phyloP scores from a whole-genome alignment of 1,139 yeast species.

The Yamadazyma spencermartinsiae region DNA sequence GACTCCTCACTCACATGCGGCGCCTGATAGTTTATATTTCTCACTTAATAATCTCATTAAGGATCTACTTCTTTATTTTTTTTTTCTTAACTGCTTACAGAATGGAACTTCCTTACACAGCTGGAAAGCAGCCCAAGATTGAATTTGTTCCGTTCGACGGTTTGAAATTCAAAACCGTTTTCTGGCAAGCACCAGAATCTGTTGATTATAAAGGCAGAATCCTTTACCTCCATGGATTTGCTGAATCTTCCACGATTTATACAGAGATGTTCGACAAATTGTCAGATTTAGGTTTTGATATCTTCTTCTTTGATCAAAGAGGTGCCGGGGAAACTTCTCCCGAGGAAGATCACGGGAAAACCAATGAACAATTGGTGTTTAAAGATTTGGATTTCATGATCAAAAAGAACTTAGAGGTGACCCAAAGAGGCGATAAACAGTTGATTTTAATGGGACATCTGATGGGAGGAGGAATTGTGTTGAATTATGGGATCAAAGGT shows the following conservation, averaged over 20 bases:
- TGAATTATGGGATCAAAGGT: constrained; percentile 76
- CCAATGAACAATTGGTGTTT: constrained; percentile 64
- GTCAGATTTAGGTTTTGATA: constrained; percentile 64
- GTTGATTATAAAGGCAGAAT: constrained; percentile 52
- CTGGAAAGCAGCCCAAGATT: constrained; percentile 31
- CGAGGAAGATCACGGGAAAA: constrained; percentile 58
- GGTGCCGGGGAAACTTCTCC: constrained; percentile 83
- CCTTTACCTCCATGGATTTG: constrained; percentile 77
- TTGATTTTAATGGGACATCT: constrained; percentile 78
- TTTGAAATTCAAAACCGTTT: constrained; percentile 40
- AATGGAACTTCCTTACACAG: constrained; percentile 31
- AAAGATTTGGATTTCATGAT: constrained; percentile 71
- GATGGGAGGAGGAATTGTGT: constrained; percentile 91
- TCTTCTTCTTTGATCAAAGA: constrained; percentile 80
- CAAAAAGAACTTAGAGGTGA: constrained; percentile 26
- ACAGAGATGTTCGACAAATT: constrained; percentile 60
- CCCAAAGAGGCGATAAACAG: constrained; percentile 32
- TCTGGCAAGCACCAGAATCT: constrained; percentile 40
- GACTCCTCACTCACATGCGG: too few relatives aligned
- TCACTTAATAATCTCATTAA: too few relatives aligned
- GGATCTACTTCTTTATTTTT: too few relatives aligned
- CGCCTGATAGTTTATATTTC: too few relatives aligned
- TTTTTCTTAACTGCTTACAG: too few relatives aligned
- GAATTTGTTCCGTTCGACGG: constrained; percentile 35
- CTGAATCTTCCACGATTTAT: constrained; percentile 61